Base-by-base conservation (phyloP, 441 rosid species). In the Gossypium trilobum region DNA sequence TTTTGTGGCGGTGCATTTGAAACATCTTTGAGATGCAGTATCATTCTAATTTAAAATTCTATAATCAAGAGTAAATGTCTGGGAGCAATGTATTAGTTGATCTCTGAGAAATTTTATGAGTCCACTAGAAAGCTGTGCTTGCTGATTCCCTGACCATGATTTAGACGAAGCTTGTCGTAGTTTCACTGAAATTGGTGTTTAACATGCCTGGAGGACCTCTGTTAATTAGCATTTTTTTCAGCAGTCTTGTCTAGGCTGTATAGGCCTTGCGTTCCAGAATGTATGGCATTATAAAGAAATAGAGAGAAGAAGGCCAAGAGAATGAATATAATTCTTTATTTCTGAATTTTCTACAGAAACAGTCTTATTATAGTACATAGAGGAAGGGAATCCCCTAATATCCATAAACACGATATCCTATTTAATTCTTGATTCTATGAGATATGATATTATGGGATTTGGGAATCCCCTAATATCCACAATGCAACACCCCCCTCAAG, bases 161-260 rank as follows among this genome's bases (percentile, higher is more conserved):
- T 1, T 66, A 66, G 13, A 7, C 4, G 36, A 65, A 6, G 39
- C 39, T 66, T 46, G 36, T 46, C 55, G 5, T 19, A 20, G 20
- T 44, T 17, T 65, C n/a, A 16, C 36, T 64, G 52, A 44, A 13
- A 64, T 64, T 44, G 69, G 19, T 44, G 69, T 20, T 42, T 44
- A 50, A n/a, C 20, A 2, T 2, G 70, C 33, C 19, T 44, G 55
- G 55, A 64, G 51, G n/a, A 63, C 48, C 7, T 3, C 52, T 63
- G 50, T 63, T 39, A 42, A 42, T 65, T 22, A 20, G 36, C 33
- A 65, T 44, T 44, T 9, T 63, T 64, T 20, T 44, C 2, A 46
- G 70, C 55, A 2, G 70, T 19, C 70, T 65, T 65, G 13, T n/a
- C 11, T 65, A 22, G 70, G 70, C 70, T 42, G 55, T 52, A 42